Base-by-base conservation (phyloP, 768 basidiomycete genomes). In the Kondoa subrosea region DNA sequence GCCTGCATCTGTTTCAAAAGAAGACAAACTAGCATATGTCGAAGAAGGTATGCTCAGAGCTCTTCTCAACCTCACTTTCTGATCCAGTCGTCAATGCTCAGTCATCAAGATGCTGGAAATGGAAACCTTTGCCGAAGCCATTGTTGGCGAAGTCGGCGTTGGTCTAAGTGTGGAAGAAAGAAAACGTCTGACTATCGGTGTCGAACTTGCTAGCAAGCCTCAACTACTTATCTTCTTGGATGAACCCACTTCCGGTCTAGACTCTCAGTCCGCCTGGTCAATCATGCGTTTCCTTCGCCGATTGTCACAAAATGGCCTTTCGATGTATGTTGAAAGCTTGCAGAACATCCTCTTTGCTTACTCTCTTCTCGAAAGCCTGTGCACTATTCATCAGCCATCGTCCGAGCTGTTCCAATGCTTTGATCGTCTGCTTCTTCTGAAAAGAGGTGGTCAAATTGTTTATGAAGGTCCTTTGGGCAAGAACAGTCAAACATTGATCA, bases 191-290 rank as follows among this genome's bases (percentile, higher is more conserved):
- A 91, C 89, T 0, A 90, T 91, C 68, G 89, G 83, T 21, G 88
- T 90, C 29, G 89, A 90, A 75, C 79, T 91, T 4, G 89, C 88
- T 57, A 87, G 88, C 3, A 91, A 89, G 75, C 88, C 88, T 0
- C 84, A 86, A 72, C 79, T 91, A 0, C 79, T 93, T 0, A 81
- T 92, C 21, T 91, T 92, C 80, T 77, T 90, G 34, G 90, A 91
- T 74, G 89, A 92, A 75, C 91, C 91, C 0, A 92, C 90, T 0
- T 85, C 87, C 29, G 89, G 89, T 34, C 80, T 91, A 17, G 77
- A 78, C 64, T 75, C 75, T 61, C 76, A 77, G 63, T 68, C 66
- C 26, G 76, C 77, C 56, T 78, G 69, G 64, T 26, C 64, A 3
- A 31, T 65, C 31, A 65, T 65, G n/a, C 21, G 12, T n/a, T 25